Percentiles rank a stretch among this genome's conserved stretches.
Conservation (phyloP, 2,329 filamentous ascomycete species). For the Trichoderma semiorbis region DNA sequence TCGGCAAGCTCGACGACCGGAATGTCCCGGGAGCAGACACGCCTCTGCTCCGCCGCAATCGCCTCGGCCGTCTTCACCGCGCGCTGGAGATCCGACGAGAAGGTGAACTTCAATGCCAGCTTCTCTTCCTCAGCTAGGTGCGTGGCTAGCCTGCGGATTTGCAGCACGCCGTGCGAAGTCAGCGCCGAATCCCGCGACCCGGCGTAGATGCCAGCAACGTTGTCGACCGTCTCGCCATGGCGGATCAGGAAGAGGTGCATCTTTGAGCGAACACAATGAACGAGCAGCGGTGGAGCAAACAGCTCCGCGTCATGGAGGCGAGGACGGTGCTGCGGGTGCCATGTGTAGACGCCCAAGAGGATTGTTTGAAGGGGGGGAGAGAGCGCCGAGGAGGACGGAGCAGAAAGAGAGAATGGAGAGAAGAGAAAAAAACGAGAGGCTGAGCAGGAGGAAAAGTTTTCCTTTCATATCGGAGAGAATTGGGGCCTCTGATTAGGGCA, state of each 20-base stretch:
- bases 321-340: slow-evolving; percentile 18
- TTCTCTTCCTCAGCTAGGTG: slow-evolving; percentile 47
- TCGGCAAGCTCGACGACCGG: slow-evolving; percentile 32
- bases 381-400: not conserved
- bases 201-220: slow-evolving; percentile 74
- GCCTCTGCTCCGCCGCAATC: slow-evolving; percentile 55
- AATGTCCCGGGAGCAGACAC: slow-evolving; percentile 18
- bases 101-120: slow-evolving; percentile 58
- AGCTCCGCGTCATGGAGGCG: slow-evolving; percentile 20
- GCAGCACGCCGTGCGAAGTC: slow-evolving; percentile 77
- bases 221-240: slow-evolving; percentile 89
- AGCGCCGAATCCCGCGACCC: slow-evolving; percentile 76
- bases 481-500: slow-evolving; percentile 11
- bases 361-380: not conserved
- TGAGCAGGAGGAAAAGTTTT: slow-evolving; percentile 6
- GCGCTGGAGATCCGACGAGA: slow-evolving; percentile 74
- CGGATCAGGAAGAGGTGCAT: slow-evolving; percentile 68
- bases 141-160: slow-evolving; percentile 67
- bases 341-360: slow-evolving; percentile 1
- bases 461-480: not conserved
- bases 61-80: slow-evolving; percentile 69
- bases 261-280: slow-evolving; percentile 19
- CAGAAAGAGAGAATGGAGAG: not conserved
- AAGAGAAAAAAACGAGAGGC: not conserved
- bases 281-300: slow-evolving; percentile 12